These are phyloP conservation scores for Leccinellum rugosiceps DNA, from an alignment of 768 basidiomycete species.

Conservation along the genomic window DNA sequence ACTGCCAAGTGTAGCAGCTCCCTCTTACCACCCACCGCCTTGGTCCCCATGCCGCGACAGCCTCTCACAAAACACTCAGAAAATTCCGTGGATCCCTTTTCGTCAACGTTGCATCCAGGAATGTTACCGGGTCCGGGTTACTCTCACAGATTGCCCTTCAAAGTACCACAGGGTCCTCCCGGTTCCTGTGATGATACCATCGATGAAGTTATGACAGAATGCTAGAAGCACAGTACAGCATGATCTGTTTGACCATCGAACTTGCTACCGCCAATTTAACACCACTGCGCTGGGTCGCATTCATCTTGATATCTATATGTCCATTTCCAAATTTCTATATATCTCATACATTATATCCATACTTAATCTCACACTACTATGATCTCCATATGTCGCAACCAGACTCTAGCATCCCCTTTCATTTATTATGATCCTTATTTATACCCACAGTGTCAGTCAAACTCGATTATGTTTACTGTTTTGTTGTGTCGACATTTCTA, in stretches of 20 bases:
- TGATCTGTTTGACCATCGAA: conserved; percentile 11
- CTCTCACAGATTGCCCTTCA: conserved; percentile 9
- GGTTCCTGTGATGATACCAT: conserved; percentile 1
- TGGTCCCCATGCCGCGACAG: conserved; percentile 17
- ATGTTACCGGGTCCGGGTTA: conserved; percentile 10
- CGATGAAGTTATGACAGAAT: conserved; percentile 23
- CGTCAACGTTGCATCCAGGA: not conserved
- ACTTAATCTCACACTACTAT: conserved; percentile 16
- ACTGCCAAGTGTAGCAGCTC: conserved; percentile 11
- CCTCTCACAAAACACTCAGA: conserved; percentile 11
- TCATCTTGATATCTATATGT: not conserved
- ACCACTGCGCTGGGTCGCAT: conserved; percentile 14
- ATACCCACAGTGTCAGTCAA: not conserved
- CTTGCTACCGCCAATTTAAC: not conserved
- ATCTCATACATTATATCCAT: conserved; percentile 12
- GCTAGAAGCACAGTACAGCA: conserved; percentile 3
- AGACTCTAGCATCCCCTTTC: not conserved
- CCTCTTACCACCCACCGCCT: conserved; percentile 19
- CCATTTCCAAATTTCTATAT: not conserved
- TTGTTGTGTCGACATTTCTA: not conserved
- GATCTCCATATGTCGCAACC: not conserved
- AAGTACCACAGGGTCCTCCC: conserved; percentile 5
- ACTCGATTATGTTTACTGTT: not conserved
- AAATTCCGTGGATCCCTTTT: conserved; percentile 1
- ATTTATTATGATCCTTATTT: not conserved